These are phyloP conservation scores for Caryopteris hybrid DNA, from an alignment of 305 asterid genomes.

Conservation along the genomic window DNA sequence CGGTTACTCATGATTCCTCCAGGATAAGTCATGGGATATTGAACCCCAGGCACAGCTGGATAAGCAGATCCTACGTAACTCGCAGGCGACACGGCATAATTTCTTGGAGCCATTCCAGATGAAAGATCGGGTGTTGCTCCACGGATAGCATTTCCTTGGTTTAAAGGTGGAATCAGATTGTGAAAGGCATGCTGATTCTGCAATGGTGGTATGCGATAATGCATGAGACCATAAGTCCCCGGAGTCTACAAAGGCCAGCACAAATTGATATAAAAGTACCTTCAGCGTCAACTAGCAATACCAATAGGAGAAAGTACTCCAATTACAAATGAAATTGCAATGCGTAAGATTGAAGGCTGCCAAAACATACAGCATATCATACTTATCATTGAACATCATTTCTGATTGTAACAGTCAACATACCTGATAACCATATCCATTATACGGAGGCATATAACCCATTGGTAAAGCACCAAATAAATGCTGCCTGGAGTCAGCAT, in stretches of 20 bases:
- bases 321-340: slow-evolving; percentile 8
- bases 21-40: slow-evolving; percentile 62
- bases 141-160: slow-evolving; percentile 59
- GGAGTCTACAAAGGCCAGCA: slow-evolving; percentile 62
- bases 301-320: slow-evolving; percentile 20
- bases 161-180: slow-evolving; percentile 58
- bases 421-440: slow-evolving; percentile 96
- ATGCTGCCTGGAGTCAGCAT: slow-evolving; percentile 58
- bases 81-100: slow-evolving; percentile 46
- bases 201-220: slow-evolving; percentile 67
- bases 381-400: neutral
- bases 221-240: slow-evolving; percentile 81
- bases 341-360: neutral
- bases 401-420: slow-evolving; percentile 14
- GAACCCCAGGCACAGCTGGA: slow-evolving; percentile 65
- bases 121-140: slow-evolving; percentile 59
- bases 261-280: slow-evolving; percentile 28
- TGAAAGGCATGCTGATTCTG: slow-evolving; percentile 76
- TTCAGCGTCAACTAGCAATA: slow-evolving; percentile 22
- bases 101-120: slow-evolving; percentile 59
- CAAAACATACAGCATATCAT: neutral
- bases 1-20: slow-evolving; percentile 46
- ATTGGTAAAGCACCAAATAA: slow-evolving; percentile 72
- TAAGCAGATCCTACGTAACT: slow-evolving; percentile 55
- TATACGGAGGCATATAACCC: slow-evolving; percentile 83